Conservation (phyloP, 2,329 filamentous ascomycete genomes). For the Juglanconis oblonga region DNA sequence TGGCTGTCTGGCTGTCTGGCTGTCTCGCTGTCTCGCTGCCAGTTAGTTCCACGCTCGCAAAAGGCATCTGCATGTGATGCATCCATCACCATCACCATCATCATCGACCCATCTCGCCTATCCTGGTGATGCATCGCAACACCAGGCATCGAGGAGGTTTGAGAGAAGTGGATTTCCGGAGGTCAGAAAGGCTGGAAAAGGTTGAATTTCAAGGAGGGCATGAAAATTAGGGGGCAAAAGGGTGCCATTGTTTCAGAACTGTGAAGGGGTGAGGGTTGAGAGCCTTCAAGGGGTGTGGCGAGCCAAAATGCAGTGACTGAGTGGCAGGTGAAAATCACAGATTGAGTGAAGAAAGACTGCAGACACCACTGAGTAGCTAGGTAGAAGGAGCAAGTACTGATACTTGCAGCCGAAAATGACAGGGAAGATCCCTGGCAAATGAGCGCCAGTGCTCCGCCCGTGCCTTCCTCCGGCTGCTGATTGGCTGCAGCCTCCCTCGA, state of each 20-base stretch:
- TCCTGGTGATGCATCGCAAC: neutral
- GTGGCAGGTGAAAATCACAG: neutral
- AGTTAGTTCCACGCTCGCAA: neutral
- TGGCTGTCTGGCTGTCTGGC: neutral
- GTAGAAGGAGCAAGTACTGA: neutral
- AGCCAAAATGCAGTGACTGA: neutral
- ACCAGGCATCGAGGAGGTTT: neutral
- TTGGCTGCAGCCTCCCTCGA: conserved; percentile 6
- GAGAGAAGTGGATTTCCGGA: conserved; percentile 11
- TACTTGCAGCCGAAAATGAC: neutral
- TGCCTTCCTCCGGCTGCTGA: neutral
- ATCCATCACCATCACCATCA: neutral
- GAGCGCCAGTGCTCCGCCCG: conserved; percentile 7
- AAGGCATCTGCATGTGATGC: neutral
- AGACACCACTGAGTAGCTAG: neutral
- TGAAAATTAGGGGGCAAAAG: conserved; percentile 15
- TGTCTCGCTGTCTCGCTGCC: neutral
- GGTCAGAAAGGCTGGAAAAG: conserved; percentile 8
- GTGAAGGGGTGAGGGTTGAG: conserved; percentile 5
- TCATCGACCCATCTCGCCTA: neutral
- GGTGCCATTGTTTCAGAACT: conserved; percentile 17
- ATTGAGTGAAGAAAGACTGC: neutral
- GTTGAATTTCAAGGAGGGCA: conserved; percentile 7
- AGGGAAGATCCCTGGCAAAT: neutral
- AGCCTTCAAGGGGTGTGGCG: neutral